phyloP scores from a whole-genome alignment of 169 alveolate species.

The Cryptosporidium meleagridis region DNA sequence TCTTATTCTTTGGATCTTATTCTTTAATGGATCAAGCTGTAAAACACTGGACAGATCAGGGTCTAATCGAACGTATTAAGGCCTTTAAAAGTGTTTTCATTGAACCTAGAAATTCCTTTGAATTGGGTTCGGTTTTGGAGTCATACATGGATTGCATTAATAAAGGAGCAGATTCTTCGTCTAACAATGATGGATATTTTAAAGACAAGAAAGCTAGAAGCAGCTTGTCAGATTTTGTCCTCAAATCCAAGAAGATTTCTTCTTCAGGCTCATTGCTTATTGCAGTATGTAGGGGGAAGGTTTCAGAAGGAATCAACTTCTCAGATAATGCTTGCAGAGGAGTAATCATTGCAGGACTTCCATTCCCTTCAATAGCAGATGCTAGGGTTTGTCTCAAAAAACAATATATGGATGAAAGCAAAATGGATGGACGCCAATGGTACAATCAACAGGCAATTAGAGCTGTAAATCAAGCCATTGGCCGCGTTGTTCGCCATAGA shows the following conservation, averaged over 20 bases:
- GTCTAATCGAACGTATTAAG: conserved; percentile 80
- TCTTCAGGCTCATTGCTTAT: conserved; percentile 89
- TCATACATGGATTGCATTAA: conserved; percentile 49
- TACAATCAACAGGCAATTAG: conserved; percentile 92
- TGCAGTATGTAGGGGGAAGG: conserved; percentile 93
- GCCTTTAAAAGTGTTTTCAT: conserved; percentile 78
- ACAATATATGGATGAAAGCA: conserved; percentile 82
- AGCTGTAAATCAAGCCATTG: conserved; percentile 96
- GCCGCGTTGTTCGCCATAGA: conserved; percentile 95
- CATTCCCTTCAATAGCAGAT: conserved; percentile 91
- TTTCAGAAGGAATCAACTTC: conserved; percentile 95
- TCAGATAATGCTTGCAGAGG: conserved; percentile 91
- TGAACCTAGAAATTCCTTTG: conserved; percentile 74
- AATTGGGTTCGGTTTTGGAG: conserved; percentile 49
- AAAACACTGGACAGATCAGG: conserved; percentile 85
- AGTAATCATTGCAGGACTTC: conserved; percentile 91
- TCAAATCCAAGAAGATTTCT: conserved; percentile 49
- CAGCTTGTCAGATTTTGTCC: conserved; percentile 3
- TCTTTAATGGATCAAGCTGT: conserved; percentile 86
- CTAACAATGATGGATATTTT: neutral
- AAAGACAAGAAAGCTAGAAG: conserved; percentile 12
- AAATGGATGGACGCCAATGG: conserved; percentile 88
- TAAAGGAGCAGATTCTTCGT: neutral
- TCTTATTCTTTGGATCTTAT: conserved; percentile 90
- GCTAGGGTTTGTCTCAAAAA: conserved; percentile 89